Evolutionary conservation across 176 grass and related monocot species (phyloP), one percentile per base, ranked within the genome.

Genomic region (Pontederia paniculata): DNA sequence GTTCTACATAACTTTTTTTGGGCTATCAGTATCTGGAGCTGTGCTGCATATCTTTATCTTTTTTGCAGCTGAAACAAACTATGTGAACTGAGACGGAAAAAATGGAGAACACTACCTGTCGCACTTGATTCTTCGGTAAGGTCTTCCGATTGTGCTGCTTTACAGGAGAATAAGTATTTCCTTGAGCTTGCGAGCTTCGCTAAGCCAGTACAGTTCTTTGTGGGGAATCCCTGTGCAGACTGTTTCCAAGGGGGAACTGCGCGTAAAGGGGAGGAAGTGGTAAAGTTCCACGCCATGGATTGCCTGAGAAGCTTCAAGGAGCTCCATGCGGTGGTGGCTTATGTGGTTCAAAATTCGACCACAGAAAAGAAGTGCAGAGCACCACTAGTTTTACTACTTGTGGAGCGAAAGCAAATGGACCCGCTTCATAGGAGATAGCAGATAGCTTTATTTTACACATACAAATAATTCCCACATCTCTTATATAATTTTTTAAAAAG

Each of bases 281-380:
- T 57, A 62, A 91, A 67, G 60, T 74, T 90, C 80, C 73, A 67
- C 50, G 93, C 93, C 93, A 98, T 98, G 63, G 68, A 45, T 63
- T 50, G 17, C 51, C 19, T 43, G 23, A 5, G 43, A 17, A 47
- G 23, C 22, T 44, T 14, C n/a, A 12, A 49, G 45, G 47, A 55
- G 22, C 1, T 63, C 37, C 56, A 57, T 48, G 1, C 6, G 14
- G 9, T 19, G 49, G 22, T 64, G 45, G 18, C 7, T 28, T 44
- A 60, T 60, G 28, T 12, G 18, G 23, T 43, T 60, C 12, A 17
- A 44, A 16, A 10, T 44, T 16, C 37, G 43, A 12, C 57, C 57
- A 60, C 57, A 59, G 9, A 60, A 44, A 60, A 19, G 17, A 44
- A 43, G 12, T 17, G 56, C 57, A 18, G 17, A 60, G 9, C 37